Evolutionary conservation across 2,329 filamentous ascomycete genomes (phyloP).

Genomic region (Monosporascus sp.): DNA sequence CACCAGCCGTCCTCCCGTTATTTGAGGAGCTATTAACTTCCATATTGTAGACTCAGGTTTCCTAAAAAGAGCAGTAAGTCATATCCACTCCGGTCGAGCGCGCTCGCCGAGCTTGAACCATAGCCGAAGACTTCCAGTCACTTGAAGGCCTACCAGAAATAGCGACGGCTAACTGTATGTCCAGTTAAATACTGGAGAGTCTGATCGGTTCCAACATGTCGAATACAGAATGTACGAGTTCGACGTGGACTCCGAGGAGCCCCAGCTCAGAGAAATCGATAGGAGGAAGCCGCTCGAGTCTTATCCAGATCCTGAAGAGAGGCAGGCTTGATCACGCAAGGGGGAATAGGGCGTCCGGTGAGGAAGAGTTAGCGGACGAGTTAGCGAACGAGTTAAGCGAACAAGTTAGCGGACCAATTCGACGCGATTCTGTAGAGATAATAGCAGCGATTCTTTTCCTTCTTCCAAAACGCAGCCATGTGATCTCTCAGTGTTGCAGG

Average conservation of each 20-base stretch:
- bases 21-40: not conserved
- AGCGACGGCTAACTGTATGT: not conserved
- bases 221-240: slow-evolving; percentile 24
- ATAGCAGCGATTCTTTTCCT: too few relatives aligned
- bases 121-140: not conserved
- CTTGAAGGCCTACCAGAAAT: not conserved
- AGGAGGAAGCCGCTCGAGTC: slow-evolving; percentile 3
- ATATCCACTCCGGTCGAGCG: too few relatives aligned
- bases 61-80: not conserved
- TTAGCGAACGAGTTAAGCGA: too few relatives aligned
- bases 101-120: too few relatives aligned
- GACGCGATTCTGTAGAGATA: too few relatives aligned
- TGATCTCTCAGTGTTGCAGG: too few relatives aligned
- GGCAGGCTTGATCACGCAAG: too few relatives aligned
- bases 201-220: slow-evolving; percentile 17
- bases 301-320: not conserved
- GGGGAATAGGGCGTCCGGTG: too few relatives aligned
- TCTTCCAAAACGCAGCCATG: too few relatives aligned
- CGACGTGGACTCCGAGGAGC: slow-evolving; percentile 8
- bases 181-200: not conserved
- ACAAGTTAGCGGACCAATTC: too few relatives aligned
- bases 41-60: not conserved
- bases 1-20: too few relatives aligned
- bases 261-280: slow-evolving; percentile 12
- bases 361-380: too few relatives aligned